Conservation (phyloP, 2,329 filamentous ascomycete genomes). For the Neofusicoccum ribis region DNA sequence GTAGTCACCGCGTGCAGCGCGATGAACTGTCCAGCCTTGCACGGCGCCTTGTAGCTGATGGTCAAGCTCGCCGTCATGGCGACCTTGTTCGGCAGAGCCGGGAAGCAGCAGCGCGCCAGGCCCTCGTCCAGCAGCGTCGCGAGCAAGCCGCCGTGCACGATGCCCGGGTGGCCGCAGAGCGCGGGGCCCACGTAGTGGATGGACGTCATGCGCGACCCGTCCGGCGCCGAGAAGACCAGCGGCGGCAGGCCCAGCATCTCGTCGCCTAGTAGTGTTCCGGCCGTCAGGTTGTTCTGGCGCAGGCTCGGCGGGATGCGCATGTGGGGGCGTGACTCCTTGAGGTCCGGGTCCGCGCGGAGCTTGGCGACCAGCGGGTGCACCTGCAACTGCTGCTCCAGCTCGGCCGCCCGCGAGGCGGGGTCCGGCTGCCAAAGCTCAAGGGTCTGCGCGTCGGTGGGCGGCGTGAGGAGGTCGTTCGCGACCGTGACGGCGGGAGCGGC, state of each 20-base stretch:
- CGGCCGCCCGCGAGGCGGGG: slow-evolving; percentile 48
- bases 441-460: slow-evolving; percentile 71
- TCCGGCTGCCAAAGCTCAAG: slow-evolving; percentile 63
- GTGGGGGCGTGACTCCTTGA: slow-evolving; percentile 74
- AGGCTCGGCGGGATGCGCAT: slow-evolving; percentile 76
- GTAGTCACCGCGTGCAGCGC: slow-evolving; percentile 78
- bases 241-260: slow-evolving; percentile 80
- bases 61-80: slow-evolving; percentile 84
- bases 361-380: slow-evolving; percentile 71
- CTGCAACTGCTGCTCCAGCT: slow-evolving; percentile 73
- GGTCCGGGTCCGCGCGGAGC: slow-evolving; percentile 47
- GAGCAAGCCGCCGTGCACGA: slow-evolving; percentile 86
- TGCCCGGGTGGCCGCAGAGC: slow-evolving; percentile 85
- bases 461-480: slow-evolving; percentile 52
- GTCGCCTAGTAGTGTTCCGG: slow-evolving; percentile 72
- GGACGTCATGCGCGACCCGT: slow-evolving; percentile 58
- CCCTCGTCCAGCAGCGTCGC: slow-evolving; percentile 94
- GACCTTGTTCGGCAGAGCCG: slow-evolving; percentile 80
- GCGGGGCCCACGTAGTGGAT: slow-evolving; percentile 76
- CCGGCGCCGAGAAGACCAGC: slow-evolving; percentile 64
- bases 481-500: slow-evolving; percentile 54
- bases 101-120: slow-evolving; percentile 83
- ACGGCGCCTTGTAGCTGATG: slow-evolving; percentile 78
- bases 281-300: slow-evolving; percentile 76
- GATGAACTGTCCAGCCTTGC: slow-evolving; percentile 71